Base-by-base conservation (phyloP, 2,329 filamentous ascomycete species). In the Talaromyces sp. region DNA sequence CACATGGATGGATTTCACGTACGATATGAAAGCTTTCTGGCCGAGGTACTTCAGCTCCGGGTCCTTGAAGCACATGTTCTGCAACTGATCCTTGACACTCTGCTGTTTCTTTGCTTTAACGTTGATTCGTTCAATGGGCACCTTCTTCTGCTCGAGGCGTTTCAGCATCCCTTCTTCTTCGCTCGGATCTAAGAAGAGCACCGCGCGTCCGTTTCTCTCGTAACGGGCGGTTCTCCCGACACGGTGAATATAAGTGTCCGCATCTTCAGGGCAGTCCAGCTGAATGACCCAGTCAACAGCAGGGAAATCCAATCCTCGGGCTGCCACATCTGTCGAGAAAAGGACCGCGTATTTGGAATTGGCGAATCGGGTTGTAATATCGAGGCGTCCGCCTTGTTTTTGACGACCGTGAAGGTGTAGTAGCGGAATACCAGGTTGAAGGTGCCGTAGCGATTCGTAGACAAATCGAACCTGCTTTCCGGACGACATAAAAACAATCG, bases 221-320 rank as follows among this genome's bases (percentile, higher is more conserved):
- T 96, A 98, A 24, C 94, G 87, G n/a, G 95, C 95, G 19, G 95
- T 98, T 35, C 95, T 87, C 1, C 95, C 95, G 4, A 97, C 94
- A 66, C 95, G 88, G 79, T 99, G 95, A 70, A 99, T 98, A 73
- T 99, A 99, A 0, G 95, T 99, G 73, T 98, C 95, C 3, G 91
- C 90, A 76, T 99, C 94, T 77, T 99, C 95, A 0, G 95, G 95
- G 70, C 92, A 96, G 76, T 99, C 95, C n/a, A 92, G 85, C 75
- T 99, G 95, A n/a, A 99, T 92, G 5, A 99, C 95, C 90, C 95
- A 99, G 76, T 99, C 95, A 0, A 99, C 95, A 3, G 93, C 90
- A 0, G 95, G 95, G 74, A 99, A 98, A 76, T 99, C 95, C 13
- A 99, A 86, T 68, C 95, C 95, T 76, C 95, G 87, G 0, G 95